These are phyloP conservation scores for Talaromyces sp. DNA, from an alignment of 2,329 filamentous ascomycete genomes.

Conservation along the genomic window DNA sequence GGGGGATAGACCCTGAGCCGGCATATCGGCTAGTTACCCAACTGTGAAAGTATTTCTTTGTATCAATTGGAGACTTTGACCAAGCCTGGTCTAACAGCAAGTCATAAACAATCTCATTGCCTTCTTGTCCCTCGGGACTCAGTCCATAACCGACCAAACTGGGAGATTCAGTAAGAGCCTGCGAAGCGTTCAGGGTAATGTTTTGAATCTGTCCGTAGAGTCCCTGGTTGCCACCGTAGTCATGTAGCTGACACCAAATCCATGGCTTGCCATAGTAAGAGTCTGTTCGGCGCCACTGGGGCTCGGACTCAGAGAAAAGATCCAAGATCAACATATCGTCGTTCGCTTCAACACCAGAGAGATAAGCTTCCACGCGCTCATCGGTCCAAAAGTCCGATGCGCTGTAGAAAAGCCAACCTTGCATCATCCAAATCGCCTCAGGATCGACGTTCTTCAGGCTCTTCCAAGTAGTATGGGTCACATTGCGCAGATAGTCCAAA, in stretches of 20 bases:
- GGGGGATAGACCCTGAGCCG: conserved; percentile 26
- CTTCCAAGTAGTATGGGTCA: conserved; percentile 50
- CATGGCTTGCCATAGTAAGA: conserved; percentile 57
- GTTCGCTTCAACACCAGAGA: conserved; percentile 49
- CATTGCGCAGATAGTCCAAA: conserved; percentile 46
- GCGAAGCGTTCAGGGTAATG: conserved; percentile 51
- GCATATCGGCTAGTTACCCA: conserved; percentile 52
- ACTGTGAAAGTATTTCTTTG: conserved; percentile 47
- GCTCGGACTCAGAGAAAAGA: conserved; percentile 53
- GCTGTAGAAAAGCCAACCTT: conserved; percentile 57
- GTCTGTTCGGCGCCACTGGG: conserved; percentile 55
- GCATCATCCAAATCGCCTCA: conserved; percentile 56
- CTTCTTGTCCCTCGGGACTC: conserved; percentile 55
- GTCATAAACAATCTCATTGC: conserved; percentile 58
- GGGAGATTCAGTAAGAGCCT: conserved; percentile 45
- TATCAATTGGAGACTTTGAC: conserved; percentile 49
- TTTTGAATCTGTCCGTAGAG: conserved; percentile 56
- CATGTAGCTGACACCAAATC: conserved; percentile 59
- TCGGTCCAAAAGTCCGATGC: conserved; percentile 53
- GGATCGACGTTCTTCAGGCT: conserved; percentile 54
- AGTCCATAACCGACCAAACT: conserved; percentile 54
- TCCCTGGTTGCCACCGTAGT: conserved; percentile 54
- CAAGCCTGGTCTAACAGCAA: conserved; percentile 57
- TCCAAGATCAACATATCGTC: conserved; percentile 56
- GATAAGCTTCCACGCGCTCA: conserved; percentile 53